Conservation (phyloP, 179 eudicot species). For the Actinidia chinensis region DNA sequence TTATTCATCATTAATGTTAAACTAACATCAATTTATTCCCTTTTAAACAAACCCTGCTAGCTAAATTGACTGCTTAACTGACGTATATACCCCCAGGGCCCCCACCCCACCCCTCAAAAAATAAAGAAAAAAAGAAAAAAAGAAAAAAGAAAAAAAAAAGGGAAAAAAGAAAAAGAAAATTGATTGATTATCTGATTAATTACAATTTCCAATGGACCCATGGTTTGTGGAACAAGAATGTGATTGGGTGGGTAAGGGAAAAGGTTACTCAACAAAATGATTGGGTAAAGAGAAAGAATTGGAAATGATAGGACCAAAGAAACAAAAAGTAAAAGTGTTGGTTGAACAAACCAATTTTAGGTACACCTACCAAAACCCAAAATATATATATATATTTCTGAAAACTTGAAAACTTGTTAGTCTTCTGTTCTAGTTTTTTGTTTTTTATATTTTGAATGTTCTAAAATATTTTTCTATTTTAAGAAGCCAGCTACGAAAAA, state of each 20-base stretch:
- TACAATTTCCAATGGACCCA: neutral
- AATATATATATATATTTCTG: too few species aligned
- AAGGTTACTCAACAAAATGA: neutral
- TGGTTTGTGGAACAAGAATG: neutral
- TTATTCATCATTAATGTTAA: too few species aligned
- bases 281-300: slow-evolving; percentile 10
- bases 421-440: too few species aligned
- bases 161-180: neutral
- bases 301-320: neutral
- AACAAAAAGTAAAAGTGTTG: neutral
- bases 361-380: slow-evolving; percentile 9
- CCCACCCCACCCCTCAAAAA: too few species aligned
- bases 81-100: too few species aligned
- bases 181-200: slow-evolving; percentile 1
- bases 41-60: neutral
- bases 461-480: too few species aligned
- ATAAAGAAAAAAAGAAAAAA: too few species aligned
- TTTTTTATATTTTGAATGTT: too few species aligned
- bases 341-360: slow-evolving; percentile 8
- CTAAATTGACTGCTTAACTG: neutral
- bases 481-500: too few species aligned
- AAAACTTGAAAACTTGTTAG: too few species aligned
- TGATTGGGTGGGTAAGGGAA: slow-evolving; percentile 1
- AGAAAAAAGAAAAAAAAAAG: too few species aligned
- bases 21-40: neutral